These are phyloP conservation scores for Suillus brevipes DNA, from an alignment of 768 basidiomycete genomes.

Conservation along the genomic window DNA sequence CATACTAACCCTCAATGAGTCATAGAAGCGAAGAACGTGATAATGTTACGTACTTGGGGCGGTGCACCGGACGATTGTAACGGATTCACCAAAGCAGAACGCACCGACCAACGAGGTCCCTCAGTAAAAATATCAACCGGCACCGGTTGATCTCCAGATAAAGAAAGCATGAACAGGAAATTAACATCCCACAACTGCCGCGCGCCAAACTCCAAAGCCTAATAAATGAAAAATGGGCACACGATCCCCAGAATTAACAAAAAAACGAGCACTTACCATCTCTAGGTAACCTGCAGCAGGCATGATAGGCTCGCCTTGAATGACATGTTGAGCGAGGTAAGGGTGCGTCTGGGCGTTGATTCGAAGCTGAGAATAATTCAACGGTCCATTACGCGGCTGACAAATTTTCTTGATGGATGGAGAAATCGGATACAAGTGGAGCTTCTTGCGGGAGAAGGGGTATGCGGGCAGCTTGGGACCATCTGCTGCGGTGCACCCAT, in stretches of 20 bases:
- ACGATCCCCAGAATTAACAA: neutral
- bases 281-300: conserved; percentile 45
- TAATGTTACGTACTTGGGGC: neutral
- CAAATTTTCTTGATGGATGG: conserved; percentile 21
- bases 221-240: too few relatives aligned
- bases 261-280: conserved; percentile 33
- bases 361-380: conserved; percentile 36
- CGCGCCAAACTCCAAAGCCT: conserved; percentile 9
- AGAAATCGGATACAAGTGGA: conserved; percentile 19
- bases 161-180: conserved; percentile 2
- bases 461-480: neutral
- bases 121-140: neutral
- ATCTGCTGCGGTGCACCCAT: conserved; percentile 17
- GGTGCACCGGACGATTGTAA: neutral
- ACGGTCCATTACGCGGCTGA: conserved; percentile 32
- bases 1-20: neutral
- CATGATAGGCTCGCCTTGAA: conserved; percentile 46
- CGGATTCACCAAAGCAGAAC: neutral
- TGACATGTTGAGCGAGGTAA: conserved; percentile 43
- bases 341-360: conserved; percentile 41
- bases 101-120: neutral
- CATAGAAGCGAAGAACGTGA: neutral
- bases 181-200: conserved; percentile 2
- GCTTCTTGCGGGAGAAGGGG: conserved; percentile 30
- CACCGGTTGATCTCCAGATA: conserved; percentile 5